phyloP scores from a whole-genome alignment of 1,284 basidiomycete species.

The Thecaphora frezii region DNA sequence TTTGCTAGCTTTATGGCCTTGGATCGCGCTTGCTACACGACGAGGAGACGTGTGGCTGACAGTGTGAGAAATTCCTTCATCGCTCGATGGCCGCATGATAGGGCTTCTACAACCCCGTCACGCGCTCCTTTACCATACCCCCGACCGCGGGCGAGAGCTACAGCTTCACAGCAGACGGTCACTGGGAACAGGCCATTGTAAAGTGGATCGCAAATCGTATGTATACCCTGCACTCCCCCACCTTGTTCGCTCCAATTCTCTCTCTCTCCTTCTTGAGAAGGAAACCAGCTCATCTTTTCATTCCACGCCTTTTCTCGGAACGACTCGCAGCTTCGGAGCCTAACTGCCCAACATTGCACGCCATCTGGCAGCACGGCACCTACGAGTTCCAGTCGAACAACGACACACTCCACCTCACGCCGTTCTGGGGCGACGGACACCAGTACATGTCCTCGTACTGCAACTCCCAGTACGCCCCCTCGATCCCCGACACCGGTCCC shows the following conservation, averaged over 20 bases:
- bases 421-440: conserved; percentile 9
- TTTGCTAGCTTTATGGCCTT: background rate
- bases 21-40: no score
- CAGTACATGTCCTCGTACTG: background rate
- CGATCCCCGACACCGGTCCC: background rate
- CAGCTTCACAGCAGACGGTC: conserved; percentile 54
- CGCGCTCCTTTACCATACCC: conserved; percentile 49
- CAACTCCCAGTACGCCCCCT: background rate
- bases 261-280: background rate
- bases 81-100: background rate
- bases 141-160: conserved; percentile 47
- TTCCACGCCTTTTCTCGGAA: background rate
- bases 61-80: no score
- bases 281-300: background rate
- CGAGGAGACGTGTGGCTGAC: no score
- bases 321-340: conserved; percentile 25
- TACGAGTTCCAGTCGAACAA: conserved; percentile 35
- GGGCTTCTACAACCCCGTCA: conserved; percentile 52
- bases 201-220: conserved; percentile 45
- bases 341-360: conserved; percentile 46
- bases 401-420: conserved; percentile 37
- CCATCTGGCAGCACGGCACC: conserved; percentile 56
- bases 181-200: conserved; percentile 50
- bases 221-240: no score
- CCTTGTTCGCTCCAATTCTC: background rate